Percentiles rank a stretch among this genome's conserved stretches.
Evolutionary conservation across 2,329 filamentous ascomycete species (phyloP).

Genomic region (Rhynchosporium agropyri): DNA sequence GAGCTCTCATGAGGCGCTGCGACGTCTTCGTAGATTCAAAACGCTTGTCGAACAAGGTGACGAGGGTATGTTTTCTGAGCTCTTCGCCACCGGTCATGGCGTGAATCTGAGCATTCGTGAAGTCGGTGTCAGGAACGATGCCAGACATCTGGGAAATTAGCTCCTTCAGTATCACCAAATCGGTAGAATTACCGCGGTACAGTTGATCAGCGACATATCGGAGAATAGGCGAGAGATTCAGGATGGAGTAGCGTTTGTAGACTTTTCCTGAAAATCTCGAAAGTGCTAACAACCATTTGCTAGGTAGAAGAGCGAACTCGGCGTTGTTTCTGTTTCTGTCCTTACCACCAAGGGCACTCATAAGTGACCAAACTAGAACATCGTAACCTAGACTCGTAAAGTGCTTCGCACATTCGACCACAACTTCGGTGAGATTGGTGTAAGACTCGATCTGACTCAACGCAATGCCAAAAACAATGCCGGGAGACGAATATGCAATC

Average conservation of each 20-base stretch:
- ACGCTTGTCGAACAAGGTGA: constrained; percentile 79
- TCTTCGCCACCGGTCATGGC: constrained; percentile 86
- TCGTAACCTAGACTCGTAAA: constrained; percentile 93
- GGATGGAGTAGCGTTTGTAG: constrained; percentile 80
- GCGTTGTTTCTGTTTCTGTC: constrained; percentile 64
- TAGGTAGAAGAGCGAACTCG: constrained; percentile 71
- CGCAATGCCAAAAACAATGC: constrained; percentile 86
- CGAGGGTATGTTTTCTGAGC: constrained; percentile 77
- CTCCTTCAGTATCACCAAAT: constrained; percentile 89
- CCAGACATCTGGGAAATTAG: constrained; percentile 92
- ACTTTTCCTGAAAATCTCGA: constrained; percentile 90
- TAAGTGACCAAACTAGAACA: constrained; percentile 87
- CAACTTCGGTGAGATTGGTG: constrained; percentile 89
- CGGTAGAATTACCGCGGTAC: constrained; percentile 78
- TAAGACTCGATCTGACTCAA: constrained; percentile 92
- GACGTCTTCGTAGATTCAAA: constrained; percentile 75
- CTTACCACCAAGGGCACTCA: constrained; percentile 71
- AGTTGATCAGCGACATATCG: constrained; percentile 90
- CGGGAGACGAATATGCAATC: constrained; percentile 87
- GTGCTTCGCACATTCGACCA: constrained; percentile 92
- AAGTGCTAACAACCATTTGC: constrained; percentile 87
- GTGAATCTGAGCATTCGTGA: constrained; percentile 83
- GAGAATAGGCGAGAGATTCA: constrained; percentile 82
- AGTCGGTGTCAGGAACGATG: constrained; percentile 82
- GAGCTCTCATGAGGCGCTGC: constrained; percentile 75